These are phyloP conservation scores for Stromatinia cepivora DNA, from an alignment of 2,329 filamentous ascomycete genomes.

Conservation along the genomic window DNA sequence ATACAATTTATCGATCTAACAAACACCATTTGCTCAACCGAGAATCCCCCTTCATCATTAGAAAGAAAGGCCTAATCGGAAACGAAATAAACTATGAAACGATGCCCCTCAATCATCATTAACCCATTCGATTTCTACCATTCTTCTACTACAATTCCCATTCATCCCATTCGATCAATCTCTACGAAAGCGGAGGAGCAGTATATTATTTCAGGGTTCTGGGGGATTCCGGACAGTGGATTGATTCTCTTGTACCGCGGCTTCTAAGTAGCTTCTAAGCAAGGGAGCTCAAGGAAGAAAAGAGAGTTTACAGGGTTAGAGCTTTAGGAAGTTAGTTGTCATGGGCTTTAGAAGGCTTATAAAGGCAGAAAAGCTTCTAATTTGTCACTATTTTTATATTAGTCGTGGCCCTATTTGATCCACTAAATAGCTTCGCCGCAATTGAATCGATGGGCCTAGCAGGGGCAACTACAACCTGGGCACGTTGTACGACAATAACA, in stretches of 20 bases:
- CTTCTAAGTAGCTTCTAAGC: constrained; percentile 6
- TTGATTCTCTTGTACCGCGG: constrained; percentile 10
- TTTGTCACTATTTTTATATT: constrained; percentile 22
- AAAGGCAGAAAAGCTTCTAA: constrained; percentile 12
- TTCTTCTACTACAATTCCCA: background rate
- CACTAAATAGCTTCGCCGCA: constrained; percentile 18
- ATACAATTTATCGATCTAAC: background rate
- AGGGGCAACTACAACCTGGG: constrained; percentile 4
- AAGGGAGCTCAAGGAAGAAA: constrained; percentile 13
- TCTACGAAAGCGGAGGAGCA: constrained; percentile 7
- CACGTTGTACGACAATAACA: constrained; percentile 17
- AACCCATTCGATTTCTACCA: background rate
- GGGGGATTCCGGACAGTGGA: constrained; percentile 22
- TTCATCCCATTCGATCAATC: constrained; percentile 6
- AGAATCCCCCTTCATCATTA: constrained; percentile 13
- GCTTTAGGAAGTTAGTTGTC: constrained; percentile 5
- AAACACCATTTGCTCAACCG: constrained; percentile 15
- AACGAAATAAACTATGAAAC: constrained; percentile 16
- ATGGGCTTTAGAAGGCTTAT: constrained; percentile 6
- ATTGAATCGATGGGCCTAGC: constrained; percentile 13
- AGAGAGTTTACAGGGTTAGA: constrained; percentile 7
- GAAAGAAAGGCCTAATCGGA: background rate
- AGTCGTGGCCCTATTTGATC: constrained; percentile 17
- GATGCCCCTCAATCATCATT: constrained; percentile 10
- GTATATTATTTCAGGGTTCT: constrained; percentile 14